Percentiles rank a stretch among this genome's conserved stretches.
phyloP scores from a whole-genome alignment of 75 land plant genomes.

The Pinus tabuliformis region DNA sequence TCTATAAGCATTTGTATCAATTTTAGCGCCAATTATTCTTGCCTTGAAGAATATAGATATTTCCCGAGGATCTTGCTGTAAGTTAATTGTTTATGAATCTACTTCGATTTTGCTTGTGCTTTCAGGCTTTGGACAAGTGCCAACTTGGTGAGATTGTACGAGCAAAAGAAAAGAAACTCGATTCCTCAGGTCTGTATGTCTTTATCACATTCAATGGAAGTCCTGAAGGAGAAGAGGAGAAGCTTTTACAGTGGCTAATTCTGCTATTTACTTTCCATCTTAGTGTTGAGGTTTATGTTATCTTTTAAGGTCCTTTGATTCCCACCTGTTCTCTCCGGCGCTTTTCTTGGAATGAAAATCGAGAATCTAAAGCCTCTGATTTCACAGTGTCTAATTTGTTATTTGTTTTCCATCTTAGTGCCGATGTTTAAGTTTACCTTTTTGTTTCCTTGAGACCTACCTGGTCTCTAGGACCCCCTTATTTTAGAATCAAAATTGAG shows the following conservation, averaged over 20 bases:
- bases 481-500: not conserved
- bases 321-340: not conserved
- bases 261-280: too few species aligned
- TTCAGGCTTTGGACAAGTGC: conserved; percentile 24
- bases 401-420: too few species aligned
- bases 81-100: too few species aligned
- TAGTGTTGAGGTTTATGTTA: too few species aligned
- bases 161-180: conserved; percentile 21
- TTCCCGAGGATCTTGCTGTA: too few species aligned
- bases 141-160: conserved; percentile 21
- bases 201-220: not conserved
- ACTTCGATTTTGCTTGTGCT: not conserved
- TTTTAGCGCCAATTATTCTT: too few species aligned
- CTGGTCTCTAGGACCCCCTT: not conserved
- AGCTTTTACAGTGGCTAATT: not conserved
- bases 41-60: too few species aligned
- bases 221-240: not conserved
- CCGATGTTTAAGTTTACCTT: too few species aligned
- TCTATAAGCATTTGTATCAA: not conserved
- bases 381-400: too few species aligned
- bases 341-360: not conserved
- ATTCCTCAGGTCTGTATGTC: conserved; percentile 12
- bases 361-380: too few species aligned
- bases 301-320: not conserved
- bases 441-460: too few species aligned